Conservation (phyloP, 495 filamentous ascomycete genomes). For the Lasiosphaeriaceae sp. region DNA sequence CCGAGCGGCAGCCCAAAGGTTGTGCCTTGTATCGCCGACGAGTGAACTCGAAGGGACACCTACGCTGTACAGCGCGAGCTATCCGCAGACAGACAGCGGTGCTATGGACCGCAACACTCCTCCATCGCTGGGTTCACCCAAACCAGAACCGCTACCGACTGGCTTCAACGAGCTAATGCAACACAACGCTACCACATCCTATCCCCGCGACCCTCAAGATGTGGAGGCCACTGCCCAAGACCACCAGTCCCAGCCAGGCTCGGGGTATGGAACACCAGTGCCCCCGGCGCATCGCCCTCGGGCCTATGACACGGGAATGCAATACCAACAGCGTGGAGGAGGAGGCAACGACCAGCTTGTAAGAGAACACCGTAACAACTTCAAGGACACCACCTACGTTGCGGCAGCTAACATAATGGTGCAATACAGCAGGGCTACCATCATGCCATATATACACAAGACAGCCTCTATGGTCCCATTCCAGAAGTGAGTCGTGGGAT, state of each 20-base stretch:
- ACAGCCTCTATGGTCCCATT: slow-evolving; percentile 28
- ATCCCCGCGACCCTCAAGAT: slow-evolving; percentile 20
- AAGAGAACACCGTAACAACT: neutral
- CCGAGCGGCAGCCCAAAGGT: too few species aligned
- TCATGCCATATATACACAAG: slow-evolving; percentile 33
- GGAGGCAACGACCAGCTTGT: slow-evolving; percentile 17
- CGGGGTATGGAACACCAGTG: slow-evolving; percentile 39
- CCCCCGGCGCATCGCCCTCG: slow-evolving; percentile 25
- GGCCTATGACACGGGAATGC: slow-evolving; percentile 10
- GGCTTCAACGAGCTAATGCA: slow-evolving; percentile 46
- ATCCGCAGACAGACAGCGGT: too few species aligned
- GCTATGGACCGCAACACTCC: slow-evolving; percentile 35
- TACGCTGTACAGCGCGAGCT: too few species aligned
- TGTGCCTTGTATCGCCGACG: too few species aligned
- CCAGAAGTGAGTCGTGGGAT: slow-evolving; percentile 23
- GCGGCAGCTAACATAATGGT: slow-evolving; percentile 16
- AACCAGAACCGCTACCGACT: slow-evolving; percentile 36
- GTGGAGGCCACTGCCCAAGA: slow-evolving; percentile 26
- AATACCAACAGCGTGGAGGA: slow-evolving; percentile 27
- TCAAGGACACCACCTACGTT: too few species aligned
- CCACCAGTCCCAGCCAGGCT: slow-evolving; percentile 35
- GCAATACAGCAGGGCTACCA: slow-evolving; percentile 29
- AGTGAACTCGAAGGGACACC: too few species aligned
- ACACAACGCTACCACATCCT: slow-evolving; percentile 41
- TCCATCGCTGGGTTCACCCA: slow-evolving; percentile 40